phyloP scores from a whole-genome alignment of 2,329 filamentous ascomycete genomes.

The Plectosphaerella cucumerina region DNA sequence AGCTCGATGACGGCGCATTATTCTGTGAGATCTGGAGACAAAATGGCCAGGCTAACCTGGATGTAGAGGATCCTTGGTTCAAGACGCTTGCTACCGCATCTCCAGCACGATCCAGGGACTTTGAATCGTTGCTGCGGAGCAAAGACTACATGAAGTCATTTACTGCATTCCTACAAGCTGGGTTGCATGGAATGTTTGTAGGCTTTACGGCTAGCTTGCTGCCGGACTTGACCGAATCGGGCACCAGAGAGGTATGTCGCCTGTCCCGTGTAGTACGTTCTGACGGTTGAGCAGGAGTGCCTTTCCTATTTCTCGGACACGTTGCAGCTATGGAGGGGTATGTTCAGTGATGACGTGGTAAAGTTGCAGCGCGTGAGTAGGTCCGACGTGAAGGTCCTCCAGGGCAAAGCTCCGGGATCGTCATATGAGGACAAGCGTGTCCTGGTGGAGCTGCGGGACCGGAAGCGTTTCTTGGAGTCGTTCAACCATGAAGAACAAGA shows the following conservation, averaged over 20 bases:
- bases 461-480: neutral
- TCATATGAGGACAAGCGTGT: neutral
- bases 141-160: neutral
- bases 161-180: neutral
- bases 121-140: neutral
- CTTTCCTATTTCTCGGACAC: neutral
- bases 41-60: neutral
- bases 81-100: neutral
- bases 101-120: neutral
- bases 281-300: neutral
- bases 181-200: neutral
- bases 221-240: neutral
- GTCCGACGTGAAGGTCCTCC: neutral
- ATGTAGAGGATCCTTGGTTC: neutral
- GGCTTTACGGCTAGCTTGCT: neutral
- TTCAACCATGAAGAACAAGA: neutral
- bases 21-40: neutral
- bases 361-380: neutral
- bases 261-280: neutral
- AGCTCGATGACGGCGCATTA: neutral
- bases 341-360: neutral
- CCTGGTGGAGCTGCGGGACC: neutral
- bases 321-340: neutral
- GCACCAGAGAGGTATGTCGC: neutral
- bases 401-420: neutral